Conservation (phyloP, 2,329 filamentous ascomycete species). For the Nigrospora oryzae region DNA sequence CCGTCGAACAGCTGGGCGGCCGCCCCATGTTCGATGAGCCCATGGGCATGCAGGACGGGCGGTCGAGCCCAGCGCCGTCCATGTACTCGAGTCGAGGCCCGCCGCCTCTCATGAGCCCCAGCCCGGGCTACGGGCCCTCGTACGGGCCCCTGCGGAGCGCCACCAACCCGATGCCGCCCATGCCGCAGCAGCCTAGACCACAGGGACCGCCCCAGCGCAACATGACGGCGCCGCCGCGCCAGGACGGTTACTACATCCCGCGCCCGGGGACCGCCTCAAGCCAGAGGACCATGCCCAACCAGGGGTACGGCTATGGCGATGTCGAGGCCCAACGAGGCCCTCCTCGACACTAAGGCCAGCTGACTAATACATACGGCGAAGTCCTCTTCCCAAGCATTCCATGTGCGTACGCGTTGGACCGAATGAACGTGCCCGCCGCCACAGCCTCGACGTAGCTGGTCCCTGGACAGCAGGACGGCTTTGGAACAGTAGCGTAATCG, state of each 20-base stretch:
- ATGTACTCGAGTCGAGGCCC: constrained; percentile 12
- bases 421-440: no score
- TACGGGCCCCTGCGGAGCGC: constrained; percentile 27
- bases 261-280: constrained; percentile 17
- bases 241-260: constrained; percentile 17
- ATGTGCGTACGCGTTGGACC: no score
- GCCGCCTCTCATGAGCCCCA: background rate
- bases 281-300: constrained; percentile 13
- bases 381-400: no score
- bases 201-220: constrained; percentile 31
- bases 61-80: constrained; percentile 24
- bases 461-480: no score
- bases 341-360: constrained; percentile 4
- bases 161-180: constrained; percentile 26
- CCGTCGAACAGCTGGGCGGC: constrained; percentile 11
- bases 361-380: no score
- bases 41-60: constrained; percentile 14
- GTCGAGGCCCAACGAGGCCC: constrained; percentile 21
- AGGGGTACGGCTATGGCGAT: constrained; percentile 23
- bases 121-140: constrained; percentile 11
- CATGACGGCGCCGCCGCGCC: constrained; percentile 31
- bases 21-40: constrained; percentile 15
- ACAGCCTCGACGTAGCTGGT: no score
- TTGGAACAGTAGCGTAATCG: no score
- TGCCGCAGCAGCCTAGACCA: constrained; percentile 13